Base-by-base conservation (phyloP, 108 stramenopile species). In the Skeletonema tropicum region DNA sequence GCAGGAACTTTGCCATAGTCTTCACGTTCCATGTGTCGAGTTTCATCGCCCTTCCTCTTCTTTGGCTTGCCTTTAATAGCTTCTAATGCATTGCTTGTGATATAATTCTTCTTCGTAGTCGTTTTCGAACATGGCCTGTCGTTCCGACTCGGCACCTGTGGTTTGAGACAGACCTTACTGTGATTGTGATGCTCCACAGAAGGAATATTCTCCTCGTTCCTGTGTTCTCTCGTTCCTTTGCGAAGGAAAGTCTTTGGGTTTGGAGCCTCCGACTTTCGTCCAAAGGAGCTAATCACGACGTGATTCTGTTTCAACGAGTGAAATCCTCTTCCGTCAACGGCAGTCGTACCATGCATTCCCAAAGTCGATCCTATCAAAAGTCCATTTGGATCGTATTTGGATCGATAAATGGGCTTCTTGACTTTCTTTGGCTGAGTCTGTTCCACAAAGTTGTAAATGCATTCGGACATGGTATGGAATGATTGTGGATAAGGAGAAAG, bases 1-100 rank as follows among this genome's bases (percentile, higher is more conserved):
- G 84, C 71, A 11, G 94, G 94, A 8, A 94, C 88, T 73, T 89
- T 94, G 61, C 92, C 94, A 45, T 87, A 95, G 35, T 92, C 92
- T 46, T 90, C 92, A 63, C 91, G 89, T 13, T 57, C 42, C 32
- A 76, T 72, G 76, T 90, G 92, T 67, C 88, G 76, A 7, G 78
- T 33, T 42, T 85, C 73, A 0, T 67, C 73, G 5, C 59, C 65
- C 36, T 73, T 67, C 13, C 33, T 61, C 52, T 82, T 78, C 82
- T 81, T 76, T 12, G 87, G 85, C 26, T 68, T 76, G 52, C 85
- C 69, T 7, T 88, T 77, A 57, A 95, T 95, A 9, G 85, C 88
- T 64, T 92, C 87, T 17, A 91, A 74, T 11, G 94, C 93, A 78
- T 95, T 95, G 25, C 87, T 79, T 26, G 82, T 87, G 26, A 95